phyloP scores from a whole-genome alignment of 352 stramenopile species.

The Phytopythium helicoides region DNA sequence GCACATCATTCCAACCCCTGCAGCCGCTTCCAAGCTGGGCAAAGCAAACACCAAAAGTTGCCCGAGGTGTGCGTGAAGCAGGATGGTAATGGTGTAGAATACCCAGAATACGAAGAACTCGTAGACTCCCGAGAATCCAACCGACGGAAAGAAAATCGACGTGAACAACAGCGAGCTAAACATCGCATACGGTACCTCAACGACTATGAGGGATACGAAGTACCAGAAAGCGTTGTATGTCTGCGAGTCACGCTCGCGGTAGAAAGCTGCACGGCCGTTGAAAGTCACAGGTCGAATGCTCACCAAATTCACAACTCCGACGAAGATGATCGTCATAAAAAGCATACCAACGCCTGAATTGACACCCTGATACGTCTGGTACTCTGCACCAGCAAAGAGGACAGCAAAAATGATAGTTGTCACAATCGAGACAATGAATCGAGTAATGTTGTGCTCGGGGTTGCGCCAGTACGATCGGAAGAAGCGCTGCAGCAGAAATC shows the following conservation, averaged over 20 bases:
- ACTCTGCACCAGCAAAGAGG: constrained; percentile 13
- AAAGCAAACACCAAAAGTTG: constrained; percentile 33
- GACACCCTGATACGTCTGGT: constrained; percentile 20
- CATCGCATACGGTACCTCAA: constrained; percentile 50
- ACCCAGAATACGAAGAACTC: constrained; percentile 33
- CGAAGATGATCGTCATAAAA: constrained; percentile 72
- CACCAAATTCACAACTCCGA: constrained; percentile 59
- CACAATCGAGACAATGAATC: constrained; percentile 5
- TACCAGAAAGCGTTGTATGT: constrained; percentile 72
- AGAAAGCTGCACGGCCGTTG: constrained; percentile 81
- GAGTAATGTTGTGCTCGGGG: not conserved
- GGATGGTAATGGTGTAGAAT: too few species aligned
- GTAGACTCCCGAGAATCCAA: constrained; percentile 14
- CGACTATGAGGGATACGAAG: constrained; percentile 26
- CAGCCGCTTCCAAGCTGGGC: too few species aligned
- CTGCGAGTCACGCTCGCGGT: constrained; percentile 73
- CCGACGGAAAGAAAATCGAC: constrained; percentile 59
- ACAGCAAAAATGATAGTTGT: constrained; percentile 15
- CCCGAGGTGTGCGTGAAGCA: too few species aligned
- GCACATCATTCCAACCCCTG: too few species aligned
- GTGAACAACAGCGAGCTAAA: constrained; percentile 26
- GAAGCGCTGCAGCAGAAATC: constrained; percentile 54
- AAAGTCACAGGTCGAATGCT: constrained; percentile 63
- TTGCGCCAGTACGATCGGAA: constrained; percentile 14
- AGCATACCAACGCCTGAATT: constrained; percentile 50